phyloP scores from a whole-genome alignment of 371 early-diverging fungal species.

The Mucor velutinosus region DNA sequence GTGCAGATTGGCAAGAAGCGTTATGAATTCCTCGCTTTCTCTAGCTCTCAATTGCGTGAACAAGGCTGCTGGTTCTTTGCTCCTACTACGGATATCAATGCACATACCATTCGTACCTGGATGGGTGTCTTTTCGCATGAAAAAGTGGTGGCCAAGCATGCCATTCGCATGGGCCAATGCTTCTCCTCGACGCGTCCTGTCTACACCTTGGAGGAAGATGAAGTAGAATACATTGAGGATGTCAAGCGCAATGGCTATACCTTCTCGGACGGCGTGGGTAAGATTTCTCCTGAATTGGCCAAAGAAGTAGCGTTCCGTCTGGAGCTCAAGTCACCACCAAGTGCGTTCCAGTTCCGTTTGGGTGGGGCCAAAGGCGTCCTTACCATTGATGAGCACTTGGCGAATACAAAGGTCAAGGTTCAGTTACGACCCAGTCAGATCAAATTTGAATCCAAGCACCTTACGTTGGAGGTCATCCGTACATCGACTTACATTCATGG shows the following conservation, averaged over 20 bases:
- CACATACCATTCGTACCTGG: constrained; percentile 64
- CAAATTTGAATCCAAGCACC: constrained; percentile 68
- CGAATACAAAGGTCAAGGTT: constrained; percentile 36
- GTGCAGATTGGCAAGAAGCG: constrained; percentile 59
- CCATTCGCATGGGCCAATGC: constrained; percentile 78
- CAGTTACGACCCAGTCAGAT: constrained; percentile 69
- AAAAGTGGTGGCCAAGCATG: constrained; percentile 72
- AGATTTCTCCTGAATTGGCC: constrained; percentile 59
- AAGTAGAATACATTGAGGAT: constrained; percentile 59
- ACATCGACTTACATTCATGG: constrained; percentile 58
- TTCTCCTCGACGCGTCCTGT: constrained; percentile 71
- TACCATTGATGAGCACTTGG: constrained; percentile 27
- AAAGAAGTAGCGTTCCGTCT: constrained; percentile 52
- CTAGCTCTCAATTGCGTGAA: constrained; percentile 67
- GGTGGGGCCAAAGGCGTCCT: constrained; percentile 86
- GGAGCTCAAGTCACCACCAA: constrained; percentile 56
- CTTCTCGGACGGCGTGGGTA: constrained; percentile 90
- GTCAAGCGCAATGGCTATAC: constrained; percentile 56
- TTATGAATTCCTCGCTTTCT: constrained; percentile 76
- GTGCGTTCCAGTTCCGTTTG: constrained; percentile 82
- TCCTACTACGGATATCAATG: constrained; percentile 38
- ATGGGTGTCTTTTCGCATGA: constrained; percentile 76
- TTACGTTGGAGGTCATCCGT: constrained; percentile 65
- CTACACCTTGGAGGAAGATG: constrained; percentile 24
- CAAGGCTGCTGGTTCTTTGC: constrained; percentile 80